Percentiles rank a stretch among this genome's conserved stretches.
phyloP scores from a whole-genome alignment of 305 asterid genomes.

The Fraxinus floribunda region DNA sequence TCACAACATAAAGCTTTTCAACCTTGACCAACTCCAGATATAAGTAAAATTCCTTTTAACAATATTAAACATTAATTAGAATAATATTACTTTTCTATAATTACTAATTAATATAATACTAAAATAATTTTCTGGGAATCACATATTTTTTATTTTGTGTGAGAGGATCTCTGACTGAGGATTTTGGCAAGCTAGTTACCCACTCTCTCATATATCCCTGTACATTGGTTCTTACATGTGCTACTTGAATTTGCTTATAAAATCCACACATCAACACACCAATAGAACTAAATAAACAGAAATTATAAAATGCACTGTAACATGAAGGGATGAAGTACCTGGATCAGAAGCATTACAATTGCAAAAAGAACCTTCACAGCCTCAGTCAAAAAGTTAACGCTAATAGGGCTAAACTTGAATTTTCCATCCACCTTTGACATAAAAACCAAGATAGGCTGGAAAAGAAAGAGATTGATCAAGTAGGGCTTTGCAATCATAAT shows the following conservation, averaged over 20 bases:
- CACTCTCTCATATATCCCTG: neutral
- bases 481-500: constrained; percentile 17
- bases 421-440: constrained; percentile 94
- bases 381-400: constrained; percentile 88
- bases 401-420: constrained; percentile 80
- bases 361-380: constrained; percentile 78
- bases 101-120: neutral
- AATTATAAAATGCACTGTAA: neutral
- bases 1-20: neutral
- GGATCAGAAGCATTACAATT: constrained; percentile 73
- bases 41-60: neutral
- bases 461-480: constrained; percentile 22
- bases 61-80: neutral
- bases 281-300: constrained; percentile 4
- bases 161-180: neutral
- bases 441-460: constrained; percentile 85
- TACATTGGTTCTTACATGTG: neutral
- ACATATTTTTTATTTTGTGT: neutral
- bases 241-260: neutral
- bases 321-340: constrained; percentile 50
- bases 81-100: neutral
- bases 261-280: neutral
- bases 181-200: neutral
- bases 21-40: neutral
- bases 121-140: neutral